Evolutionary conservation across 768 basidiomycete species (phyloP).

Genomic region (Lactifluus hygrophoroides): DNA sequence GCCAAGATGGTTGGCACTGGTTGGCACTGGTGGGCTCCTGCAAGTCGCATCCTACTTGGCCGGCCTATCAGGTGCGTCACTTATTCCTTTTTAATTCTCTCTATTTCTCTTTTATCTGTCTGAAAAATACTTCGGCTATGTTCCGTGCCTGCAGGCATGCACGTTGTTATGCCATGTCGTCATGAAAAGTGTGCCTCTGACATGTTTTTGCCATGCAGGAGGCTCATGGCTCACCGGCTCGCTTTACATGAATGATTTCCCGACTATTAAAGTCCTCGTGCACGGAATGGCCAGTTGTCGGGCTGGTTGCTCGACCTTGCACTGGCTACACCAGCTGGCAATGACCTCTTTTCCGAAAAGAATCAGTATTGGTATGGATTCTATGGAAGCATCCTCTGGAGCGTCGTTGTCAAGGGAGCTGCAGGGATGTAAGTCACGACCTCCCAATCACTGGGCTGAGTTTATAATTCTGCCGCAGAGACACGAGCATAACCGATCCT

Average conservation of each 20-base stretch:
- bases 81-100: neutral
- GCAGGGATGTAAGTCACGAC: constrained; percentile 39
- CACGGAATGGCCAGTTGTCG: constrained; percentile 42
- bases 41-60: constrained; percentile 62
- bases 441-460: neutral
- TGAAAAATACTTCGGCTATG: too few relatives aligned
- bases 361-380: constrained; percentile 49
- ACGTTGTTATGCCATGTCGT: too few relatives aligned
- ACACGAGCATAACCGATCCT: constrained; percentile 56
- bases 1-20: constrained; percentile 48
- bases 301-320: constrained; percentile 54
- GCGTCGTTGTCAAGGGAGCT: constrained; percentile 47
- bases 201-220: constrained; percentile 28
- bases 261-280: constrained; percentile 46
- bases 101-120: neutral
- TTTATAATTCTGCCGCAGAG: constrained; percentile 29
- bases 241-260: constrained; percentile 56
- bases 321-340: constrained; percentile 45
- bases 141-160: too few relatives aligned
- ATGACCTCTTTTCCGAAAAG: constrained; percentile 33
- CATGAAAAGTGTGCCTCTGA: too few relatives aligned
- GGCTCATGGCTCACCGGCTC: constrained; percentile 66
- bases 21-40: constrained; percentile 57
- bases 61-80: constrained; percentile 49
- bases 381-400: constrained; percentile 46